Base-by-base conservation (phyloP, 768 basidiomycete species). In the Suillus tomentosus region DNA sequence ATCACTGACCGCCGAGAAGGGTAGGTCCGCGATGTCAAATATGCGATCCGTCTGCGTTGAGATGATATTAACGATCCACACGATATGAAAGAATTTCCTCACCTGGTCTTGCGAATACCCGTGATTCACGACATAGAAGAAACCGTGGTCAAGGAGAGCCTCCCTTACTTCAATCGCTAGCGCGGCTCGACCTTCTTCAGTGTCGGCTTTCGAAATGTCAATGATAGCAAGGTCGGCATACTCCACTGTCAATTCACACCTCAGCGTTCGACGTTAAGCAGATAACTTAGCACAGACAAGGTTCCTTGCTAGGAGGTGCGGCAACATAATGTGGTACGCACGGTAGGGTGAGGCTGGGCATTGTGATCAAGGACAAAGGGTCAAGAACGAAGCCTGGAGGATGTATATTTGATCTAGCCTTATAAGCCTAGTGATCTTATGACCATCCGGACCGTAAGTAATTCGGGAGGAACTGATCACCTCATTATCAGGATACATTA, bases 141-240 rank as follows among this genome's bases (percentile, higher is more conserved):
- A 83, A 6, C 82, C 79, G 54, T 76, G 73, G 8, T 72, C 77
- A 57, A 74, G 72, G 76, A 87, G 79, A 2, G 85, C 85, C 56
- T 83, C 77, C 24, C 73, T 75, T 5, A 84, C 77, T 66, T 83
- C 76, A 7, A 68, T 60, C 0, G 80, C 79, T 1, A 87, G 71
- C 34, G 68, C 68, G 0, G 68, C 65, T 11, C 80, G 79, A 5
- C 76, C 80, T 63, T 82, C 79, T 0, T 70, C 66, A 13, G 77
- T 82, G 1, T 65, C 59, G 1, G 76, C 77, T 57, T 77, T 74
- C 11, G 84, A 76, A 17, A 88, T 68, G 66, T 87, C 85, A 60
- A 87, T 80, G 60, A 83, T 76, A 1, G 83, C 76, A 15, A 88
- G 78, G 47, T 85, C 82, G 4, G 83, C 86, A 69, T 76, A 82